Evolutionary conservation across 1,284 basidiomycete genomes (phyloP), one percentile per base, ranked within the genome.

Genomic region (Naganishia sp.): DNA sequence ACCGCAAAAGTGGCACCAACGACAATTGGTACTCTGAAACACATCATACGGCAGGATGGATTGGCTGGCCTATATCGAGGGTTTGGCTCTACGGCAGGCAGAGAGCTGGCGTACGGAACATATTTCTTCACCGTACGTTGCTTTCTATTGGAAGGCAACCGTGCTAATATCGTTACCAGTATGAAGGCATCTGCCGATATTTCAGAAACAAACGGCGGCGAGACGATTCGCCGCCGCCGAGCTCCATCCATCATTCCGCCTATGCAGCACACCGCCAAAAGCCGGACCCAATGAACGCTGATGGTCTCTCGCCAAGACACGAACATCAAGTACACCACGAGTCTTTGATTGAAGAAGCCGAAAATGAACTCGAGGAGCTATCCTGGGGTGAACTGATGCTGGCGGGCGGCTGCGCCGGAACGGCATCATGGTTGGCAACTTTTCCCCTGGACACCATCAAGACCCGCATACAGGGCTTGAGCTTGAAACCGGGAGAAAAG

Each of bases 391-490:
- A 84, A 39, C 79, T 91, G 51, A 83, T 92, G 67, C 65, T 88
- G 23, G 89, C 90, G 9, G 90, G 90, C n/a, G 91, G 86, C 1
- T 75, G 89, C 1, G 90, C 90, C 0, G 91, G 91, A 3, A 80
- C 81, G 2, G 74, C 73, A 10, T 79, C 77, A 0, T 81, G 79
- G 80, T 66, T 79, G 76, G 83, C 82, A 1, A 92, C 90, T 0
- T 92, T 94, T 78, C 89, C 90, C 0, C 82, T 92, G 64, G 91
- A 94, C 73, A 88, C 92, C 6, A 83, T 93, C 70, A 94, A 94
- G 80, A 93, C 92, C 6, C 85, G 90, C 2, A 85, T 93, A 72
- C 91, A 94, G 76, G 85, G 71, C 21, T 68, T 64, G 32, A 58
- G 68, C 28, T 53, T 67, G n/a, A 67, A 54, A 35, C 51, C 67